Evolutionary conservation across 495 filamentous ascomycete species (phyloP).

Genomic region (Durotheca rogersii): DNA sequence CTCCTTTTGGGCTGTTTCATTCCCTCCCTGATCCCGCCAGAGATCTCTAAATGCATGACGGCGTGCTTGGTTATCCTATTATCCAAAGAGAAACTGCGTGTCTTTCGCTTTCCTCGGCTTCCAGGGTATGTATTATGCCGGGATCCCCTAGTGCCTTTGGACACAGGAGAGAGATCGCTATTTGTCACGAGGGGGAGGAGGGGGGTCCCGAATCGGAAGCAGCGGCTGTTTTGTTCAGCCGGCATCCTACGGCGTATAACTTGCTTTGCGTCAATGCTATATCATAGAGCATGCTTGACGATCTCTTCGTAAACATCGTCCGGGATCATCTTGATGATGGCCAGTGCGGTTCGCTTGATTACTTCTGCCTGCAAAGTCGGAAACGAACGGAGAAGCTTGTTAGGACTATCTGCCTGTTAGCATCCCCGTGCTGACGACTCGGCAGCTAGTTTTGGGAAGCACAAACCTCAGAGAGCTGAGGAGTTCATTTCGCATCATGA

Average conservation of each 20-base stretch:
- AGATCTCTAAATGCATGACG: slow-evolving; percentile 17
- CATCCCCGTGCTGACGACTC: background rate
- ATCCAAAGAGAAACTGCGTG: too few relatives aligned
- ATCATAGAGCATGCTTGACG: slow-evolving; percentile 76
- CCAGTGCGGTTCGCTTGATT: slow-evolving; percentile 77
- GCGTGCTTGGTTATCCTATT: too few relatives aligned
- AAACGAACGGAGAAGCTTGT: slow-evolving; percentile 86
- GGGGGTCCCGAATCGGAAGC: background rate
- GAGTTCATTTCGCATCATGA: slow-evolving; percentile 81
- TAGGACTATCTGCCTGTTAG: slow-evolving; percentile 62
- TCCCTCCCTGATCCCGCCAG: slow-evolving; percentile 8
- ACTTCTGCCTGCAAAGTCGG: slow-evolving; percentile 78
- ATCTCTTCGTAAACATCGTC: slow-evolving; percentile 86
- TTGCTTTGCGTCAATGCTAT: background rate
- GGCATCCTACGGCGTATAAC: too few relatives aligned
- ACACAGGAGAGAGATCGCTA: background rate
- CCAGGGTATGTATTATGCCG: background rate
- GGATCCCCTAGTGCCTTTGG: background rate
- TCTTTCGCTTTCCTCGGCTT: slow-evolving; percentile 6
- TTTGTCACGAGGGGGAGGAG: slow-evolving; percentile 15
- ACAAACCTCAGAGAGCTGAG: slow-evolving; percentile 78
- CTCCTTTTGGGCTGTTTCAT: too few relatives aligned
- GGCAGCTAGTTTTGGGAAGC: background rate
- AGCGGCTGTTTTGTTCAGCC: background rate
- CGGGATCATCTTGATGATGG: slow-evolving; percentile 81